Conservation (phyloP, 164 flowering plant genomes). For the Houttuynia cordata region DNA sequence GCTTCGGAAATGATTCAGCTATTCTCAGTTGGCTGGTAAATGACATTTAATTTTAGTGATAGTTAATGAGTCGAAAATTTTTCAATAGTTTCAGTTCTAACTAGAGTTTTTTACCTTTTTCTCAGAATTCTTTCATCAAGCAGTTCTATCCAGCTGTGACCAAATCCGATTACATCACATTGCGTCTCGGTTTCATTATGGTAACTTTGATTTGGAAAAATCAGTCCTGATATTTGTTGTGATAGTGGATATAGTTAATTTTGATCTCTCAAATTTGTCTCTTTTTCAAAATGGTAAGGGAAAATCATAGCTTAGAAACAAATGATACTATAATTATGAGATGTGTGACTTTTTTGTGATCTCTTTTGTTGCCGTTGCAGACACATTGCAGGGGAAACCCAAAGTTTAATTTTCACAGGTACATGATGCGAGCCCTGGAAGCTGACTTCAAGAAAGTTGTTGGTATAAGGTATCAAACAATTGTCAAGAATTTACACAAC, state of each 20-base stretch:
- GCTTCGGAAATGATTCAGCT: slow-evolving; percentile 33
- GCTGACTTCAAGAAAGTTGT: slow-evolving; percentile 62
- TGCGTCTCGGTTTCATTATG: slow-evolving; percentile 29
- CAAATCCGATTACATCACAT: slow-evolving; percentile 46
- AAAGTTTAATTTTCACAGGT: slow-evolving; percentile 54
- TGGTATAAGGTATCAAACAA: slow-evolving; percentile 51
- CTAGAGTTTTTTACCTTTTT: slow-evolving; percentile 1
- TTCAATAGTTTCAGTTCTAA: background rate
- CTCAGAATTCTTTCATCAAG: slow-evolving; percentile 43
- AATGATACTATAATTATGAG: background rate
- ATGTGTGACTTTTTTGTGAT: background rate
- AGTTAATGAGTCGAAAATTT: too few species aligned
- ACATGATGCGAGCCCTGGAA: slow-evolving; percentile 60
- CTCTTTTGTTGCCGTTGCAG: slow-evolving; percentile 17
- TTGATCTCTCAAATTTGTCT: background rate
- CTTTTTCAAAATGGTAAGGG: background rate
- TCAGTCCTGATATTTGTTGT: background rate
- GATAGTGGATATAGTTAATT: background rate
- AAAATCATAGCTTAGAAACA: too few species aligned
- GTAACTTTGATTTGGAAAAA: too few species aligned
- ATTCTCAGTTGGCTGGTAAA: slow-evolving; percentile 68
- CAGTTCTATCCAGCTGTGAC: slow-evolving; percentile 56
- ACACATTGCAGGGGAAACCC: slow-evolving; percentile 44
- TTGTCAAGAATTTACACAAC: background rate
- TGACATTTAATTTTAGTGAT: background rate